Evolutionary conservation across 2,329 filamentous ascomycete species (phyloP), one percentile per base, ranked within the genome.

Genomic region (Aureobasidium sp.): DNA sequence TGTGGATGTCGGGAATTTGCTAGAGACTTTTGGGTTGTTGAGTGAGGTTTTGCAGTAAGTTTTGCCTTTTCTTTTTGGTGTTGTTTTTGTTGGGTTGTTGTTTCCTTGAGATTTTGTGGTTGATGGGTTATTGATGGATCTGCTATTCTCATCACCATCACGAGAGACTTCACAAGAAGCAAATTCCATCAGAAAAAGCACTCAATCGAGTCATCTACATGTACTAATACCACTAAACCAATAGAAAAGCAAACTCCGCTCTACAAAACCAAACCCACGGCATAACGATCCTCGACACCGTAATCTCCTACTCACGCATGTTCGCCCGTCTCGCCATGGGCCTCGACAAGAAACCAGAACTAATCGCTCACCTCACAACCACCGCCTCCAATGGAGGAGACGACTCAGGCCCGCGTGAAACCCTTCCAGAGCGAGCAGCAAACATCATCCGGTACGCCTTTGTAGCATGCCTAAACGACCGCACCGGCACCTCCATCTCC

Each of bases 391-490:
- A 37, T 10, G 68, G 83, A 15, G 79, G 80, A 9, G 82, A 82
- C 39, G 81, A 83, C 59, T 87, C 86, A 29, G 86, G 87, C 30
- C 85, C 88, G 58, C 84, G 86, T 67, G 84, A 89, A 67, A 91
- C 91, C 1, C 82, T 97, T 44, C 90, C 93, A 11, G 93, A 96
- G 73, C 85, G 87, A 30, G 91, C 91, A 2, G 91, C 91, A 21
- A 93, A 97, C 70, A 88, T 90, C 55, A 89, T 97, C 63, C 88
- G 95, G 64, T 89, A 91, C 71, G 91, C 92, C 27, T 96, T 97
- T 71, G 94, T 90, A 11, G 91, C 90, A 42, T 97, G 93, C 66
- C 77, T 96, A 37, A 91, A 89, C 4, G 91, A 96, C 71, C 84
- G 90, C 53, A 87, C 84, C 1, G 86, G 86, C 21, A 85, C 83